Conservation (phyloP, 257 asterid species). For the Ocimum tenuiflorum region DNA sequence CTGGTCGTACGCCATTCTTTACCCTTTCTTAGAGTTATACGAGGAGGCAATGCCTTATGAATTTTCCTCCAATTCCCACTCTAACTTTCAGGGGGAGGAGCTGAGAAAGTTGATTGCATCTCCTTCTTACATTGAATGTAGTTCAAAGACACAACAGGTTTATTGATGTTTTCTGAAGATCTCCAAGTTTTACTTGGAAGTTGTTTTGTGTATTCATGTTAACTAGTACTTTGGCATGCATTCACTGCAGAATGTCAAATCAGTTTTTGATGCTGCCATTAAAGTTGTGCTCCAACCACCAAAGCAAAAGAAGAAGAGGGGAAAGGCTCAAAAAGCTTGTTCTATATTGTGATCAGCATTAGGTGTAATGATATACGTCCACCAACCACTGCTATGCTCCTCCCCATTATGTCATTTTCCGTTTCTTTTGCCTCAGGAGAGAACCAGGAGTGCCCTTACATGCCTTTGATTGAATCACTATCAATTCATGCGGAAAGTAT, state of each 20-base stretch:
- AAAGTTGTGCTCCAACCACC: conserved; percentile 64
- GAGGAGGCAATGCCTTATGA: not conserved
- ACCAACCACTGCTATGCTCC: conserved; percentile 17
- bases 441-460: conserved; percentile 34
- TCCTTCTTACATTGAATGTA: conserved; percentile 65
- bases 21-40: not conserved
- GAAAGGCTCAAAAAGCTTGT: conserved; percentile 49
- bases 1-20: not conserved
- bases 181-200: not conserved
- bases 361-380: conserved; percentile 27
- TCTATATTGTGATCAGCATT: conserved; percentile 63
- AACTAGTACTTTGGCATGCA: not conserved
- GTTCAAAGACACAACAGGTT: conserved; percentile 74
- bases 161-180: not conserved
- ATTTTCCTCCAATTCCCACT: conserved; percentile 12
- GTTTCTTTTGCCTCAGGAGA: conserved; percentile 37
- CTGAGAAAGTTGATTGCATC: conserved; percentile 51
- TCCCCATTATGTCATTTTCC: conserved; percentile 22
- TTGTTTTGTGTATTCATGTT: not conserved
- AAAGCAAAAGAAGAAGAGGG: conserved; percentile 53
- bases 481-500: conserved; percentile 27
- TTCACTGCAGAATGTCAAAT: conserved; percentile 40
- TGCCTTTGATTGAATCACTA: conserved; percentile 30
- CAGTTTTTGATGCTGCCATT: conserved; percentile 53
- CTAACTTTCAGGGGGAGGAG: conserved; percentile 57